Percentiles rank a stretch among this genome's conserved stretches.
phyloP scores from a whole-genome alignment of 1,139 yeast genomes.

The Saccharomyces hybrid region DNA sequence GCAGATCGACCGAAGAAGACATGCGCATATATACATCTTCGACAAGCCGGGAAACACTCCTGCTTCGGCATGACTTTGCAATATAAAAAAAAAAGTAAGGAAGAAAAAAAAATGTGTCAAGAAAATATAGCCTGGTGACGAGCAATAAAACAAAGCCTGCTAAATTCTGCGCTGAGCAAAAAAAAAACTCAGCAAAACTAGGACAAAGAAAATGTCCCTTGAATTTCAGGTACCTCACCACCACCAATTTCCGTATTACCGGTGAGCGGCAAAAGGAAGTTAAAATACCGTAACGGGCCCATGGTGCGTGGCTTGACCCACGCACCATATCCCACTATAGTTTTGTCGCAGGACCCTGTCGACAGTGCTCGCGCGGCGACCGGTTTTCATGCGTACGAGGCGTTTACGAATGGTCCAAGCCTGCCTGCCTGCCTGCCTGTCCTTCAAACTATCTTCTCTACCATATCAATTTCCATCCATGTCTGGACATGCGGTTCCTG shows the following conservation, averaged over 20 bases:
- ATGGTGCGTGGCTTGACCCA: neutral
- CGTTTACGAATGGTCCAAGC: neutral
- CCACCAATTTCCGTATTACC: neutral
- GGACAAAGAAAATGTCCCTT: neutral
- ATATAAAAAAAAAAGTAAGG: neutral
- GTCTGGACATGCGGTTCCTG: neutral
- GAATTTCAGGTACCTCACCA: neutral
- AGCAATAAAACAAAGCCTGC: neutral
- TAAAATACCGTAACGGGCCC: neutral
- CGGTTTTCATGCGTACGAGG: neutral
- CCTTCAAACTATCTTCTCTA: neutral
- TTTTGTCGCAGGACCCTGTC: neutral
- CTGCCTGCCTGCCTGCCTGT: neutral
- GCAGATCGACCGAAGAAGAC: neutral
- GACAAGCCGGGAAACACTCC: neutral
- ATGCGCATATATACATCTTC: neutral
- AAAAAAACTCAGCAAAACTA: neutral
- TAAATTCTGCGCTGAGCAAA: neutral
- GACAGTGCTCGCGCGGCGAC: neutral
- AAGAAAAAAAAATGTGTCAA: neutral
- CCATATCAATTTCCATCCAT: neutral
- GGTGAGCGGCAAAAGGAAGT: neutral
- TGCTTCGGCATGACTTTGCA: neutral
- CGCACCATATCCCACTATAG: neutral
- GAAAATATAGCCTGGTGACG: neutral